Conservation (phyloP, 179 eudicot genomes). For the Silene vulgaris region DNA sequence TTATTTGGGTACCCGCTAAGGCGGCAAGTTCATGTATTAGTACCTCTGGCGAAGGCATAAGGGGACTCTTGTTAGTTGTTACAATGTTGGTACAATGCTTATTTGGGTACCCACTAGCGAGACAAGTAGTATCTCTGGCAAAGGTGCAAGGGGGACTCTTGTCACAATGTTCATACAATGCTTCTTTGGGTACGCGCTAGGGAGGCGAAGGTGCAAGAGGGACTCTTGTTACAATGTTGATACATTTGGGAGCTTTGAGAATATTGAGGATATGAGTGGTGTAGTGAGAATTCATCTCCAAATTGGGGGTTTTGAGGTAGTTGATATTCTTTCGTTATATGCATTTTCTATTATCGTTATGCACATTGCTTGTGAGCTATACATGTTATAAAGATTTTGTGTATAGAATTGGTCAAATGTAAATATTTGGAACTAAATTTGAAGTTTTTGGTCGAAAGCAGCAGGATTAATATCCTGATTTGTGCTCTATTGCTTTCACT, state of each 20-base stretch:
- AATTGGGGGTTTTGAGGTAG: conserved; percentile 7
- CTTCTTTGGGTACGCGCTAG: no score
- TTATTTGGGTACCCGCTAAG: no score
- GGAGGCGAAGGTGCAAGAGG: background rate
- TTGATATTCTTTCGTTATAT: conserved; percentile 11
- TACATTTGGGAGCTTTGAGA: conserved; percentile 6
- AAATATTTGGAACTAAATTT: background rate
- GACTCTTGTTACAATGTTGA: conserved; percentile 9
- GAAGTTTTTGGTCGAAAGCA: background rate
- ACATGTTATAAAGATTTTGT: conserved; percentile 1
- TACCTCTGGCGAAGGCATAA: no score
- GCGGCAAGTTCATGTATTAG: no score
- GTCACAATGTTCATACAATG: no score
- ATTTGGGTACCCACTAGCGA: no score
- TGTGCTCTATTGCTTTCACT: no score
- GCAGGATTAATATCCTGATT: no score
- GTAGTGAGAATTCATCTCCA: conserved; percentile 10
- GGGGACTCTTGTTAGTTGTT: no score
- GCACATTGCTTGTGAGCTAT: background rate
- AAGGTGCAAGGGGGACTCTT: no score
- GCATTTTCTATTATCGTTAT: background rate
- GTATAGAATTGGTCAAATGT: background rate
- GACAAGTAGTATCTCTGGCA: no score
- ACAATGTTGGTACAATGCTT: no score
- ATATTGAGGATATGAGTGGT: background rate